These are phyloP conservation scores for Skeletonema potamos DNA, from an alignment of 108 stramenopile species.

Conservation along the genomic window DNA sequence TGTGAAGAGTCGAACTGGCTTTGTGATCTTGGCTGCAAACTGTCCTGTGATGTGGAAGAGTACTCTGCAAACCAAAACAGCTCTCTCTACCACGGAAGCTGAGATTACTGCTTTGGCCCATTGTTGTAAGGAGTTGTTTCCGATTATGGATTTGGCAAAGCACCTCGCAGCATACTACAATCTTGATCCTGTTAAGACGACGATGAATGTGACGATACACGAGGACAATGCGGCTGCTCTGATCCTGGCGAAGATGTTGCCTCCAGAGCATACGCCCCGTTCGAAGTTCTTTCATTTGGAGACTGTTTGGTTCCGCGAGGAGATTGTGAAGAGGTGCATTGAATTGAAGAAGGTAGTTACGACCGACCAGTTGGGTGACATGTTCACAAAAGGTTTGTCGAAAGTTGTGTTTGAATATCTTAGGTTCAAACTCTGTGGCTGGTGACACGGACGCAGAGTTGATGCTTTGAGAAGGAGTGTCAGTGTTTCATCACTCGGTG, in stretches of 20 bases:
- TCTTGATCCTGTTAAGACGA: neutral
- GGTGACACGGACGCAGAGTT: conserved; percentile 4
- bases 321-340: conserved; percentile 8
- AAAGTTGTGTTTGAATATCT: neutral
- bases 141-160: conserved; percentile 21
- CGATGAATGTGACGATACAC: conserved; percentile 16
- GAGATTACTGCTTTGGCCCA: conserved; percentile 45
- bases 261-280: conserved; percentile 22
- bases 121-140: conserved; percentile 41
- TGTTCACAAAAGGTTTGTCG: conserved; percentile 41
- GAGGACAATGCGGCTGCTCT: conserved; percentile 60
- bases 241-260: conserved; percentile 16
- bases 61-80: conserved; percentile 48
- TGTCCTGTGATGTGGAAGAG: conserved; percentile 50
- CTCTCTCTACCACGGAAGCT: conserved; percentile 51
- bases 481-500: no score
- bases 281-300: conserved; percentile 47
- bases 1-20: conserved; percentile 51
- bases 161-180: neutral
- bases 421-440: conserved; percentile 1
- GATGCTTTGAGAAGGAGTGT: neutral
- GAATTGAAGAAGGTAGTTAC: conserved; percentile 20
- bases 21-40: conserved; percentile 30
- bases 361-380: conserved; percentile 24
- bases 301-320: conserved; percentile 38